Conservation (phyloP, 352 stramenopile genomes). For the Phytophthora kernoviae region DNA sequence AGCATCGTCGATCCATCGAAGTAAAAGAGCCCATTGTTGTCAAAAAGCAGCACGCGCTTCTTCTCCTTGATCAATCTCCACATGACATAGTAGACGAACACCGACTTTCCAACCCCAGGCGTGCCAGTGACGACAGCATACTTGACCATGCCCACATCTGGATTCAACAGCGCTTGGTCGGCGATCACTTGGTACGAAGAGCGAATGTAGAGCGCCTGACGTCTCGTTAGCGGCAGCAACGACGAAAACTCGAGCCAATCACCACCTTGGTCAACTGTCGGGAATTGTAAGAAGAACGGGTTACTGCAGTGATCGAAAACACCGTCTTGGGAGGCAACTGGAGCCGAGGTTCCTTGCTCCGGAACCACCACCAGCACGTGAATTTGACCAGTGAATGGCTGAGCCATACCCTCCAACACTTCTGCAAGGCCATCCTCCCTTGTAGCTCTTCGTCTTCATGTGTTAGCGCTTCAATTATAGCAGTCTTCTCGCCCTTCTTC, state of each 20-base stretch:
- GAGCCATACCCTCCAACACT: no score
- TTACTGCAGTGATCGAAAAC: constrained; percentile 20
- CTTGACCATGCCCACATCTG: constrained; percentile 14
- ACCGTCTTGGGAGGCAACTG: no score
- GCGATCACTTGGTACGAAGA: constrained; percentile 30
- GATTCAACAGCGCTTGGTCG: constrained; percentile 23
- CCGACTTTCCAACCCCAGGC: constrained; percentile 36
- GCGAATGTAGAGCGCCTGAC: constrained; percentile 27
- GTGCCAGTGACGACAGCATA: constrained; percentile 39
- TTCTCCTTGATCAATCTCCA: constrained; percentile 39
- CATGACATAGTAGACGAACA: constrained; percentile 42
- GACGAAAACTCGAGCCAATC: constrained; percentile 32
- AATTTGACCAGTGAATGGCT: no score
- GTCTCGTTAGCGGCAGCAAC: constrained; percentile 27
- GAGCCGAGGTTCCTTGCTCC: no score
- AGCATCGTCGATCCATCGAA: constrained; percentile 33
- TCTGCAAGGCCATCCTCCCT: no score
- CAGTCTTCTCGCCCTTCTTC: no score
- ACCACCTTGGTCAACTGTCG: constrained; percentile 18
- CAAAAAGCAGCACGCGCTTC: constrained; percentile 33
- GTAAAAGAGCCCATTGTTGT: constrained; percentile 15
- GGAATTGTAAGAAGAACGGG: constrained; percentile 30
- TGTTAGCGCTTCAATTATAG: no score
- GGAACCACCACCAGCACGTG: no score
- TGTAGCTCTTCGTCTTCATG: no score